These are phyloP conservation scores for Pogostemon cablin DNA, from an alignment of 257 asterid genomes.

Conservation along the genomic window DNA sequence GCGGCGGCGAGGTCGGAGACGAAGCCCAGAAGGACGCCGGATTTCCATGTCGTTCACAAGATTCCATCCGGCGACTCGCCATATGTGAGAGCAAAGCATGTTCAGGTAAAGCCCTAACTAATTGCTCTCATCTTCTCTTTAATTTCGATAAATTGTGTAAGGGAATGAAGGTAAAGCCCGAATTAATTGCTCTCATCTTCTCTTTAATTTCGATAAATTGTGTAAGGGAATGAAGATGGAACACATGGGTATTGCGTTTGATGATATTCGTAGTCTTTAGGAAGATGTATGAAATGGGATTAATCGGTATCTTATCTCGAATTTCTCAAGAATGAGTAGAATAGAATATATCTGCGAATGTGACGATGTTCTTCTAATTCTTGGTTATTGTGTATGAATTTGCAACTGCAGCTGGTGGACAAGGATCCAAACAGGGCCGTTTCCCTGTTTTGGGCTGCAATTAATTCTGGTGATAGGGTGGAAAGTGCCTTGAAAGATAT, in stretches of 20 bases:
- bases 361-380: background rate
- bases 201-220: background rate
- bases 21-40: conserved; percentile 50
- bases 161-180: conserved; percentile 31
- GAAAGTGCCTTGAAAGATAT: conserved; percentile 96
- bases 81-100: conserved; percentile 83
- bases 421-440: conserved; percentile 83
- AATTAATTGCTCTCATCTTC: background rate
- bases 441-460: conserved; percentile 93
- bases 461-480: conserved; percentile 88
- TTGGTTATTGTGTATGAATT: background rate
- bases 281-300: too few relatives aligned
- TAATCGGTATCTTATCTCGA: too few relatives aligned
- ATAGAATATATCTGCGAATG: too few relatives aligned
- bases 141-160: background rate
- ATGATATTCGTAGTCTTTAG: too few relatives aligned
- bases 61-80: conserved; percentile 93
- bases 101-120: conserved; percentile 56
- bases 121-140: background rate
- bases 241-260: too few relatives aligned
- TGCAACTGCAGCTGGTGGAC: conserved; percentile 41
- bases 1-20: conserved; percentile 54
- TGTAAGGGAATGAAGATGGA: too few relatives aligned
- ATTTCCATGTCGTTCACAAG: conserved; percentile 71
- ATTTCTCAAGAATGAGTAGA: too few relatives aligned